Evolutionary conservation across 208 protist genomes (phyloP).

Genomic region (Crithidia expoeki): DNA sequence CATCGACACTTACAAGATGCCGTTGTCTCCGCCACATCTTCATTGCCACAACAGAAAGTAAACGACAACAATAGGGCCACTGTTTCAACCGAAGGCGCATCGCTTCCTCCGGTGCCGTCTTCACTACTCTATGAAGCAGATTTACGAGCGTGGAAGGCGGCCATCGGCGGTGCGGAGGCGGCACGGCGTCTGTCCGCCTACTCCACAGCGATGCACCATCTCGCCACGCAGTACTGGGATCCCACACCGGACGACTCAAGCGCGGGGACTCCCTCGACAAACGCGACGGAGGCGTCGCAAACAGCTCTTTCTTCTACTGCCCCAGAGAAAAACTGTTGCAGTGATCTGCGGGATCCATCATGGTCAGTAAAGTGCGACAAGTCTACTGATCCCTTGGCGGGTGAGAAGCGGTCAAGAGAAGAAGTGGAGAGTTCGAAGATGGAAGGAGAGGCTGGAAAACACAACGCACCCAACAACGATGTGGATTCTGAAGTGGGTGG

Average conservation of each 20-base stretch:
- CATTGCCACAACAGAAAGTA: too few relatives aligned
- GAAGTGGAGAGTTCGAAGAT: too few relatives aligned
- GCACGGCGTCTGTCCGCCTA: conserved; percentile 42
- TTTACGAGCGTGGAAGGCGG: conserved; percentile 32
- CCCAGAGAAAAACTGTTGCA: too few relatives aligned
- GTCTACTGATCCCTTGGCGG: background rate
- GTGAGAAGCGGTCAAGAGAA: background rate
- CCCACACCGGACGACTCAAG: too few relatives aligned
- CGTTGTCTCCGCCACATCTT: conserved; percentile 1
- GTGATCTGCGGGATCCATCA: background rate
- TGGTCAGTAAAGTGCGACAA: background rate
- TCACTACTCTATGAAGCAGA: conserved; percentile 24
- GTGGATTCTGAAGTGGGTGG: too few relatives aligned
- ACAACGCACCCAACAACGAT: too few relatives aligned
- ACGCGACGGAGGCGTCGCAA: background rate
- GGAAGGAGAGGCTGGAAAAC: background rate
- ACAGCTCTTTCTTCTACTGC: too few relatives aligned
- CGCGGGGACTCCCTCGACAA: background rate
- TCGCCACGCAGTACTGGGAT: conserved; percentile 79
- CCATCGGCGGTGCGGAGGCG: conserved; percentile 36
- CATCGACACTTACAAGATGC: conserved; percentile 51
- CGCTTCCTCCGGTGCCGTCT: background rate
- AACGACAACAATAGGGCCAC: too few relatives aligned
- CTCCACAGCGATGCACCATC: conserved; percentile 69
- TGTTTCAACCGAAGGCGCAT: background rate